Base-by-base conservation (phyloP, 2,329 filamentous ascomycete species). In the Aspergillus quadricinctus region DNA sequence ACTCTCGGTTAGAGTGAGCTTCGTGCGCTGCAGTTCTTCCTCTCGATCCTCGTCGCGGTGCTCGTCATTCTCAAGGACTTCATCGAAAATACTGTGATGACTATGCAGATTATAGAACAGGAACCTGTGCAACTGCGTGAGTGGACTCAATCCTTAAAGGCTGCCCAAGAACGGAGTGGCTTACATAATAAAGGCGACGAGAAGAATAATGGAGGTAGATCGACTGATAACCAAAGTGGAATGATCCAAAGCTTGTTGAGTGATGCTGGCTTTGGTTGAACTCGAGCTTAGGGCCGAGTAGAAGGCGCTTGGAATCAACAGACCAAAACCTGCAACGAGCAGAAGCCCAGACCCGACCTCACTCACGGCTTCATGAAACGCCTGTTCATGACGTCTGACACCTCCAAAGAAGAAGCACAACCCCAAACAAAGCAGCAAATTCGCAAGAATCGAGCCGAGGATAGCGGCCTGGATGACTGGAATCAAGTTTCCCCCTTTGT, bases 401-500 rank as follows among this genome's bases (percentile, higher is more conserved):
- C 91, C 90, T 43, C 89, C 89, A 23, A 86, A 82, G 59, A 93
- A 84, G 77, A 96, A 95, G 70, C 90, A 94, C 52, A 87, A 68
- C 0, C 91, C 91, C 27, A 95, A 75, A 64, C 90, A 95, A 1
- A 95, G 79, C 48, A 95, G 75, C 75, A 94, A 82, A 31, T 91
- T 95, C 11, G 91, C 90, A 35, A 96, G 73, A 48, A 95, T 88
- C 0, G 89, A 93, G 37, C 91, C 90, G 0, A 95, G 76, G 54
- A 95, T 92, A 27, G 91, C 90, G 53, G 89, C 89, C 68, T 90
- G 85, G 64, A 95, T 90, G 63, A 94, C 88, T n/a, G 81, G 79
- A 57, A 88, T 75, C 29, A 75, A 59, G 45, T 72, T 68, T n/a
- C 75, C 75, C 10, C 70, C 65, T 21, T 72, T 66, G 31, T 86